Conservation (phyloP, 768 basidiomycete species). For the Suillus tomentosus region DNA sequence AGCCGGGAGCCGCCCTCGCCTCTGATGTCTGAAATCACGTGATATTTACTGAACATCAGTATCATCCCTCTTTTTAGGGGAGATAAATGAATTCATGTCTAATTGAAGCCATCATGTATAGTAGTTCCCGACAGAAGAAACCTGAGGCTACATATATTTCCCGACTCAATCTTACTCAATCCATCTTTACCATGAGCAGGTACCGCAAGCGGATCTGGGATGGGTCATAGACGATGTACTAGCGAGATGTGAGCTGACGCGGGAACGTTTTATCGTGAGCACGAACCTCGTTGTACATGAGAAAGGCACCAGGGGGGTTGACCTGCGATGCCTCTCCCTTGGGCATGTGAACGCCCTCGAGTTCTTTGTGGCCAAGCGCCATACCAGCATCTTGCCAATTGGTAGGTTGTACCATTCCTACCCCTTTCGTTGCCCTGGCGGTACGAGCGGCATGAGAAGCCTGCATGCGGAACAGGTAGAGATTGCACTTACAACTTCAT, state of each 20-base stretch:
- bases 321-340: slow-evolving; percentile 46
- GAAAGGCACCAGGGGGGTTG: slow-evolving; percentile 25
- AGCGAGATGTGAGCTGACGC: slow-evolving; percentile 5
- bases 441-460: background rate
- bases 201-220: slow-evolving; percentile 61
- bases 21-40: background rate
- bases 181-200: slow-evolving; percentile 57
- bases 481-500: slow-evolving; percentile 38
- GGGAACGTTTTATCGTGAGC: background rate
- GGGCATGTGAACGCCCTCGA: slow-evolving; percentile 62
- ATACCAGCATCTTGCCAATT: slow-evolving; percentile 63
- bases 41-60: background rate
- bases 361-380: slow-evolving; percentile 47
- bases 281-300: slow-evolving; percentile 62
- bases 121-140: background rate
- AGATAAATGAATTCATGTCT: background rate
- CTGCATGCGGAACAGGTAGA: background rate
- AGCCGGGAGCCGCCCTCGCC: background rate
- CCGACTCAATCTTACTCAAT: slow-evolving; percentile 8
- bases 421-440: slow-evolving; percentile 53
- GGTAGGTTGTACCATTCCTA: slow-evolving; percentile 52
- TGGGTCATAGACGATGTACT: slow-evolving; percentile 66
- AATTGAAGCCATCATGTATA: background rate
- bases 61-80: background rate
- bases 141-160: background rate